These are phyloP conservation scores for Fusarium sp. DNA, from an alignment of 2,329 filamentous ascomycete genomes.

Conservation along the genomic window DNA sequence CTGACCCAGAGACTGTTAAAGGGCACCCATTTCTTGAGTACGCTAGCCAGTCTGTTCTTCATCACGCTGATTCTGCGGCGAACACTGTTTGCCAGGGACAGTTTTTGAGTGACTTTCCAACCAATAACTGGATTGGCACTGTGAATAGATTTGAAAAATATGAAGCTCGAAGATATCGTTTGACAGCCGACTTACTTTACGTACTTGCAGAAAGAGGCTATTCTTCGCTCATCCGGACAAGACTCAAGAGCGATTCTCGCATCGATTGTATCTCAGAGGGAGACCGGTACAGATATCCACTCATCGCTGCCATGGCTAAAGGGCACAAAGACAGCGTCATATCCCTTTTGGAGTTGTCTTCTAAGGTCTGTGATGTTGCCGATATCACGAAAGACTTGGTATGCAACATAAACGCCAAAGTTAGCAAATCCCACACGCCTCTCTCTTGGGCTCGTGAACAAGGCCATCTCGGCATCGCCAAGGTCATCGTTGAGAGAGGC, in stretches of 20 bases:
- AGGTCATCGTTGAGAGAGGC: accelerated
- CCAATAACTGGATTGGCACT: accelerated
- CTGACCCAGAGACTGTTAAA: no score
- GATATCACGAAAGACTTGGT: accelerated
- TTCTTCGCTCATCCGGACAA: background rate
- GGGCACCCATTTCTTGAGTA: slow-evolving; percentile 37
- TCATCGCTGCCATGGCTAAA: slow-evolving; percentile 34
- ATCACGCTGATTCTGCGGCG: slow-evolving; percentile 20
- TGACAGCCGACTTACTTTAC: slow-evolving; percentile 2
- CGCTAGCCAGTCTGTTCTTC: slow-evolving; percentile 15
- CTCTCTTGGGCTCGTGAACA: background rate
- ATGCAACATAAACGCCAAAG: accelerated
- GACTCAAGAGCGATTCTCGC: accelerated
- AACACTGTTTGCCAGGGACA: accelerated
- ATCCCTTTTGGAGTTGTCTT: background rate
- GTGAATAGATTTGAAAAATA: slow-evolving; percentile 12
- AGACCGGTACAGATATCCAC: slow-evolving; percentile 20
- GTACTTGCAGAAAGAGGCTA: slow-evolving; percentile 26
- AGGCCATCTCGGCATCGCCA: accelerated
- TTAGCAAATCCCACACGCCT: accelerated
- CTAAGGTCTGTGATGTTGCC: accelerated
- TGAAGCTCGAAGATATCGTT: background rate
- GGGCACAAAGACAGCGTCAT: background rate
- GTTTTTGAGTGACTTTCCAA: background rate
- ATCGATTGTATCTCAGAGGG: accelerated